Evolutionary conservation across 306 rosid genomes (phyloP).

Genomic region (Malus fusca): DNA sequence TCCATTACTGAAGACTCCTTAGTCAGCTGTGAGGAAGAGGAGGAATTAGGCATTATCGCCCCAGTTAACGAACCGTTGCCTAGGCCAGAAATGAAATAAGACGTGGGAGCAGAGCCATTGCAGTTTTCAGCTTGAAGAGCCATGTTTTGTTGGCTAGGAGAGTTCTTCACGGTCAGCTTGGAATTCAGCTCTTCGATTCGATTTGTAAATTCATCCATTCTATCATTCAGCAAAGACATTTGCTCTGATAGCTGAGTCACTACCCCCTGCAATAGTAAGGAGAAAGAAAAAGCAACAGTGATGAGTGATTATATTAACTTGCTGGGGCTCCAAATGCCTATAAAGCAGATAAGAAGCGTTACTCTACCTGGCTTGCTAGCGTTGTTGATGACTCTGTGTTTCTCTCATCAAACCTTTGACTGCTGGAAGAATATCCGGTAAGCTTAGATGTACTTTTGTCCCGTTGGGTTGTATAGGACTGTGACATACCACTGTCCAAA

Average conservation of each 20-base stretch:
- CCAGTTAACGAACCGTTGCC: conserved; percentile 68
- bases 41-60: conserved; percentile 58
- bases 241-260: conserved; percentile 78
- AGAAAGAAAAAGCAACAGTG: conserved; percentile 1
- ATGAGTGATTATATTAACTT: conserved; percentile 6
- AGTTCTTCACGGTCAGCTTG: conserved; percentile 47
- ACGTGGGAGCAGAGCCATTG: conserved; percentile 80
- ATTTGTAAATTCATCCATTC: conserved; percentile 91
- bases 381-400: conserved; percentile 45
- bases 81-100: conserved; percentile 56
- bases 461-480: conserved; percentile 71
- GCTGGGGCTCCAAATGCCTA: not conserved
- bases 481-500: conserved; percentile 71
- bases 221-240: conserved; percentile 81
- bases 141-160: conserved; percentile 73
- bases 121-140: conserved; percentile 68
- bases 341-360: conserved; percentile 4
- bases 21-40: conserved; percentile 62
- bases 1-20: conserved; percentile 68
- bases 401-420: conserved; percentile 54
- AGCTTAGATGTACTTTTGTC: conserved; percentile 62
- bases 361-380: conserved; percentile 54
- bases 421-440: conserved; percentile 38
- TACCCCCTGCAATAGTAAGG: conserved; percentile 41
- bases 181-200: conserved; percentile 81